These are phyloP conservation scores for Daedaleopsis sinensis DNA, from an alignment of 768 basidiomycete genomes.

Conservation along the genomic window DNA sequence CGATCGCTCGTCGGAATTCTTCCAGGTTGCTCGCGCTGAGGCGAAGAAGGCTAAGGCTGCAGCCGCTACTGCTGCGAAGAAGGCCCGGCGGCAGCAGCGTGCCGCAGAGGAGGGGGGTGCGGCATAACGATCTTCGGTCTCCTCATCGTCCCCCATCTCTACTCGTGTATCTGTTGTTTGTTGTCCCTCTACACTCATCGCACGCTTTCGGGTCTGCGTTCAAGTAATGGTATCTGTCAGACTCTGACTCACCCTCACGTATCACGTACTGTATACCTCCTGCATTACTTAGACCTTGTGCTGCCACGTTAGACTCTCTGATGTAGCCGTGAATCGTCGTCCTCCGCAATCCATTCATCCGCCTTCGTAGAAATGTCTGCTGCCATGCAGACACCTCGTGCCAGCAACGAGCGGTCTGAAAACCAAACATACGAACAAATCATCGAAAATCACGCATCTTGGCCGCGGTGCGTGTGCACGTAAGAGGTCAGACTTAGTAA, in stretches of 20 bases:
- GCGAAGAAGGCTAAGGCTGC: constrained; percentile 86
- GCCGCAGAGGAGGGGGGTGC: constrained; percentile 16
- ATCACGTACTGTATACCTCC: constrained; percentile 24
- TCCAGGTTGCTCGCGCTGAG: constrained; percentile 61
- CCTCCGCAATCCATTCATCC: background rate
- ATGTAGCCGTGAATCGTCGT: constrained; percentile 1
- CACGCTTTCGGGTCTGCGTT: background rate
- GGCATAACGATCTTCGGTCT: background rate
- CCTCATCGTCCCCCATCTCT: background rate
- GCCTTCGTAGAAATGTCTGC: no score
- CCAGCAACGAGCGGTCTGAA: no score
- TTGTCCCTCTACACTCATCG: background rate
- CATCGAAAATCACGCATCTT: no score
- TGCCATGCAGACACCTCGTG: no score
- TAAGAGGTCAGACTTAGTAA: no score
- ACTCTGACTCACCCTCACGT: constrained; percentile 16
- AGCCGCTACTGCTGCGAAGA: constrained; percentile 89
- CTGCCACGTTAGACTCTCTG: constrained; percentile 6
- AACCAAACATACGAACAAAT: no score
- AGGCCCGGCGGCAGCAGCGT: constrained; percentile 59
- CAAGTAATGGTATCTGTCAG: background rate
- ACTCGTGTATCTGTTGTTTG: background rate
- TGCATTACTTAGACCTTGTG: constrained; percentile 19
- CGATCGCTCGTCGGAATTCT: background rate
- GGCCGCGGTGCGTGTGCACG: no score